phyloP scores from a whole-genome alignment of 768 basidiomycete genomes.

The Hericium erinaceus region DNA sequence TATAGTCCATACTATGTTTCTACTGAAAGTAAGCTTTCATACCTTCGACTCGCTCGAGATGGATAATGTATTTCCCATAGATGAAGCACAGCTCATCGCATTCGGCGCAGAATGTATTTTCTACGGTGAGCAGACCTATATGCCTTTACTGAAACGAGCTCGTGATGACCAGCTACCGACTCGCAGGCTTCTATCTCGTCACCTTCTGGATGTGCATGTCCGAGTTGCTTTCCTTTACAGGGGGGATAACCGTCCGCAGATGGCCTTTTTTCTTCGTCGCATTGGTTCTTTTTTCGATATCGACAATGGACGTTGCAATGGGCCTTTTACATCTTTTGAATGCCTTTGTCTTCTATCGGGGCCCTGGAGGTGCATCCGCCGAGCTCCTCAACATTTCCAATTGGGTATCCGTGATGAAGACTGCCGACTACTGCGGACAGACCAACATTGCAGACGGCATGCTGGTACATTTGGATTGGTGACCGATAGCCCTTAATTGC shows the following conservation, averaged over 20 bases:
- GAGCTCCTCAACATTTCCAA: constrained; percentile 27
- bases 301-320: constrained; percentile 30
- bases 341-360: constrained; percentile 29
- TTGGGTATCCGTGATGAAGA: constrained; percentile 35
- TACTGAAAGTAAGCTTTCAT: too few species aligned
- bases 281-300: constrained; percentile 30
- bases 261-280: constrained; percentile 30
- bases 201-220: constrained; percentile 21
- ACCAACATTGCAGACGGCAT: constrained; percentile 35
- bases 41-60: too few species aligned
- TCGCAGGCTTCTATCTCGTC: constrained; percentile 10
- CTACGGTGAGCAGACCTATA: constrained; percentile 7
- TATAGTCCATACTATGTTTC: too few species aligned
- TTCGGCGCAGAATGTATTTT: constrained; percentile 10
- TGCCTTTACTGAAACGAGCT: too few species aligned
- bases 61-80: background rate
- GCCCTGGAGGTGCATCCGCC: constrained; percentile 19
- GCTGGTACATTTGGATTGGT: constrained; percentile 20
- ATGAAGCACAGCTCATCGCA: background rate
- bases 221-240: constrained; percentile 22
- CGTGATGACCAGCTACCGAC: background rate
- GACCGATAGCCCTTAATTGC: too few species aligned
- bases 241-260: constrained; percentile 16
- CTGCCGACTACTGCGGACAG: constrained; percentile 31
- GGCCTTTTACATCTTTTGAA: constrained; percentile 32